These are phyloP conservation scores for Didymella pinodella DNA, from an alignment of 2,329 filamentous ascomycete species.

Conservation along the genomic window DNA sequence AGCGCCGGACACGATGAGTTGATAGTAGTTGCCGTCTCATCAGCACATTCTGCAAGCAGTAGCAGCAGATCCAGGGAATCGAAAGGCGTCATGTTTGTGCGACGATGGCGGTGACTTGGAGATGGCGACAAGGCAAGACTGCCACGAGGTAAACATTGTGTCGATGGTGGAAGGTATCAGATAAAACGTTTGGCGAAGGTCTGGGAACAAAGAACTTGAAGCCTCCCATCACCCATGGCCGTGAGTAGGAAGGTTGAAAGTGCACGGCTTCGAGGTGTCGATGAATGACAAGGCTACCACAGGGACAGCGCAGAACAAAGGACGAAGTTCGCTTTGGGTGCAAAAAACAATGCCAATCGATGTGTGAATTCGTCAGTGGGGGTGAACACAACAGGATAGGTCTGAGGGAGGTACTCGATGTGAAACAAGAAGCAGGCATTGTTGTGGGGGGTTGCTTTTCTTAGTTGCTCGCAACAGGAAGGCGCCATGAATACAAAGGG, in stretches of 20 bases:
- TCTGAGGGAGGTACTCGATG: background rate
- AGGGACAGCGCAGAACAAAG: background rate
- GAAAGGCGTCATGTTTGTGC: slow-evolving; percentile 5
- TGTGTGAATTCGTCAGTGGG: background rate
- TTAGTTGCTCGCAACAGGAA: background rate
- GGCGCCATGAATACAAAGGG: background rate
- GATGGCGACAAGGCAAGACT: background rate
- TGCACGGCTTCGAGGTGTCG: background rate
- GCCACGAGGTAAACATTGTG: background rate
- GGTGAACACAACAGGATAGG: background rate
- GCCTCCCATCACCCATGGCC: background rate
- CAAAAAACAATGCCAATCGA: background rate
- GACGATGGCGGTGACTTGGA: background rate
- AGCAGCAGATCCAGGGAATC: background rate
- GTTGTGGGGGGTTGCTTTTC: background rate
- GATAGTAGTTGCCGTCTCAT: background rate
- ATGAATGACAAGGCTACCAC: background rate
- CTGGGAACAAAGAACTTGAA: background rate
- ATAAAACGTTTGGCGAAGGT: background rate
- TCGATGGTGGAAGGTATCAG: background rate
- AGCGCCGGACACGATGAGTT: slow-evolving; percentile 19
- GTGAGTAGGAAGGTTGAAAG: background rate
- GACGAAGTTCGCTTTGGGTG: background rate
- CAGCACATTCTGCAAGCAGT: slow-evolving; percentile 1
- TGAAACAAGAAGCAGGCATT: background rate